Evolutionary conservation across 2,329 filamentous ascomycete genomes (phyloP), one percentile per base, ranked within the genome.

Genomic region (Phaeomoniella chlamydospora): DNA sequence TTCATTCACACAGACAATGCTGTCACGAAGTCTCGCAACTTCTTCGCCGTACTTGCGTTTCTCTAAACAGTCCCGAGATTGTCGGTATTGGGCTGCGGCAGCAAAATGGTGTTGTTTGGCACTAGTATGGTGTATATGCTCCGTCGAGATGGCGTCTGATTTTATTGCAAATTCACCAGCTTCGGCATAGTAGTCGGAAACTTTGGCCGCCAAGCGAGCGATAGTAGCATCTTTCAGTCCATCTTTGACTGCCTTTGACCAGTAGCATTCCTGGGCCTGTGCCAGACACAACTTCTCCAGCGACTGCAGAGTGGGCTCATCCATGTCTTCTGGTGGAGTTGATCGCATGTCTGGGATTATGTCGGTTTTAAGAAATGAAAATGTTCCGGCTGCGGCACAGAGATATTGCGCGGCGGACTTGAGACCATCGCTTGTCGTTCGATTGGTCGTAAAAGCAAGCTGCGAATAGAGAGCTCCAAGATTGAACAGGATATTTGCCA

Each of bases 81-180:
- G 85, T 11, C 90, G 70, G 48, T 88, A 96, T 53, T 98, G 90
- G 0, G 90, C 90, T 0, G 90, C 90, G 0, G 85, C 88, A 2
- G 88, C 87, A 59, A 98, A 96, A 57, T 96, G 90, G 52, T 94
- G 83, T 51, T 96, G 87, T 55, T 96, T 98, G 4, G 88, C 90
- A 16, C 82, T 87, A 72, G 92, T 87, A 54, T 96, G 88, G 57
- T 96, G 88, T 47, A 98, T 94, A 90, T 88, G 96, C 43, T 90
- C 82, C 38, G 81, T 87, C 53, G 83, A 90, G 45, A 96, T 78
- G 12, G 83, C 78, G 49, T 94, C 79, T 43, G 86, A 94, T 56
- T 86, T 84, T 52, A 92, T 77, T 6, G 85, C 87, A 43, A 78
- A 80, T 47, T 94, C 88, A 4, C 82, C 78, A 0, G 87, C 85